Conservation (phyloP, 805 yeast species). For the Cyberlindnera maritima region DNA sequence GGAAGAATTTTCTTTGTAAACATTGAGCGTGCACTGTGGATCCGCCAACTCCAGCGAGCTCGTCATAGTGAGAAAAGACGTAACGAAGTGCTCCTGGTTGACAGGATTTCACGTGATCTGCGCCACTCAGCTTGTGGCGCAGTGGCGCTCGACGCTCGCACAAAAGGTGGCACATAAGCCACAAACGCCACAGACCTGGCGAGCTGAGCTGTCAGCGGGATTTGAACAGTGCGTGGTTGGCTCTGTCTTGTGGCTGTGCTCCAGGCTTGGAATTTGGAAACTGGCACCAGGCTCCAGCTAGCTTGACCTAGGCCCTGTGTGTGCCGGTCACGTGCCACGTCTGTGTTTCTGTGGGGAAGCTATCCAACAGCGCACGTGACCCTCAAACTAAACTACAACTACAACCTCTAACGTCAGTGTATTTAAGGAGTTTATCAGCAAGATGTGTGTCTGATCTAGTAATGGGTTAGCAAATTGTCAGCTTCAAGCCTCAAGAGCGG, state of each 20-base stretch:
- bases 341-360: no score
- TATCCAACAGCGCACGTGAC: no score
- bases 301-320: no score
- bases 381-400: no score
- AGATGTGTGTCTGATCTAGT: no score
- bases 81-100: conserved; percentile 16
- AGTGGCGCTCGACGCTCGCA: not conserved
- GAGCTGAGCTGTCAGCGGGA: not conserved
- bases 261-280: no score
- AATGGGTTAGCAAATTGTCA: no score
- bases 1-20: not conserved
- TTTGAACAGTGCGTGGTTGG: not conserved
- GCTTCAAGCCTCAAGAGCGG: conserved; percentile 53
- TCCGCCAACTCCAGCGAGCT: not conserved
- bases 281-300: no score
- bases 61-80: conserved; percentile 7
- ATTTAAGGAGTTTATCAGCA: no score
- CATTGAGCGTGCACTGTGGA: not conserved
- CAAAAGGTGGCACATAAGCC: not conserved
- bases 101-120: conserved; percentile 30
- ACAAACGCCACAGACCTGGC: not conserved
- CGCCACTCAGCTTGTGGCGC: not conserved
- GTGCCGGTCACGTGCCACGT: no score
- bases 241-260: not conserved
- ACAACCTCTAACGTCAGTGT: no score